Percentiles rank a stretch among this genome's conserved stretches.
Evolutionary conservation across 495 filamentous ascomycete species (phyloP).

Genomic region (Lasiosphaeriaceae sp.): DNA sequence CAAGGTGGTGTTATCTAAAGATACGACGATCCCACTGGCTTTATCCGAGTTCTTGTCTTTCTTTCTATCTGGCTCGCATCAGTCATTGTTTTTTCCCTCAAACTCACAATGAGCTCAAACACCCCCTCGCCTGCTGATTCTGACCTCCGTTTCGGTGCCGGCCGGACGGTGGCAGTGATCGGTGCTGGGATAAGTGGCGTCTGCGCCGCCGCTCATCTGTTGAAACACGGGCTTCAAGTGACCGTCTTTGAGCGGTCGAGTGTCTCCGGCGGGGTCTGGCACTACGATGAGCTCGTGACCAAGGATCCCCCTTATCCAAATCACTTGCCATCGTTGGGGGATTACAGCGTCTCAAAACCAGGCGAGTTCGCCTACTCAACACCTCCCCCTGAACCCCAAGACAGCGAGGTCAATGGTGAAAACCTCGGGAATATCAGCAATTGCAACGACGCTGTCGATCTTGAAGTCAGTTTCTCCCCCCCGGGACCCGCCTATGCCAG

Average conservation of each 20-base stretch:
- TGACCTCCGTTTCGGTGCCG: slow-evolving; percentile 12
- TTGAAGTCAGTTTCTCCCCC: slow-evolving; percentile 27
- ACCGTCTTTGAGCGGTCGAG: slow-evolving; percentile 61
- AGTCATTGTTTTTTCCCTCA: neutral
- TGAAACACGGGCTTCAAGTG: slow-evolving; percentile 54
- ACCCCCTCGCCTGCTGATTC: neutral
- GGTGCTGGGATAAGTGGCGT: slow-evolving; percentile 70
- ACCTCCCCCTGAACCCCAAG: slow-evolving; percentile 10
- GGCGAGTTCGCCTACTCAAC: slow-evolving; percentile 18
- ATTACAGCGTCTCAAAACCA: slow-evolving; percentile 16
- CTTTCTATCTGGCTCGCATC: neutral
- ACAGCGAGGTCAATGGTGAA: neutral
- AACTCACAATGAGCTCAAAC: neutral
- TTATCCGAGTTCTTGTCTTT: neutral
- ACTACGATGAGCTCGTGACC: slow-evolving; percentile 56
- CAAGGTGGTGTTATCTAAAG: too few relatives aligned
- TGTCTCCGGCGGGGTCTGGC: slow-evolving; percentile 61
- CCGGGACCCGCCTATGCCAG: slow-evolving; percentile 54
- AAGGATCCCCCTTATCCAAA: slow-evolving; percentile 57
- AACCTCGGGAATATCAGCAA: neutral
- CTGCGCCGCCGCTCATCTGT: slow-evolving; percentile 58
- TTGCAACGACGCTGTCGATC: neutral
- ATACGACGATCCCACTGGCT: too few relatives aligned
- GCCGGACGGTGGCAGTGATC: slow-evolving; percentile 55
- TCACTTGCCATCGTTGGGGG: slow-evolving; percentile 35